Evolutionary conservation across 2,329 filamentous ascomycete species (phyloP), one percentile per base, ranked within the genome.

Genomic region (Curvularia lunata): DNA sequence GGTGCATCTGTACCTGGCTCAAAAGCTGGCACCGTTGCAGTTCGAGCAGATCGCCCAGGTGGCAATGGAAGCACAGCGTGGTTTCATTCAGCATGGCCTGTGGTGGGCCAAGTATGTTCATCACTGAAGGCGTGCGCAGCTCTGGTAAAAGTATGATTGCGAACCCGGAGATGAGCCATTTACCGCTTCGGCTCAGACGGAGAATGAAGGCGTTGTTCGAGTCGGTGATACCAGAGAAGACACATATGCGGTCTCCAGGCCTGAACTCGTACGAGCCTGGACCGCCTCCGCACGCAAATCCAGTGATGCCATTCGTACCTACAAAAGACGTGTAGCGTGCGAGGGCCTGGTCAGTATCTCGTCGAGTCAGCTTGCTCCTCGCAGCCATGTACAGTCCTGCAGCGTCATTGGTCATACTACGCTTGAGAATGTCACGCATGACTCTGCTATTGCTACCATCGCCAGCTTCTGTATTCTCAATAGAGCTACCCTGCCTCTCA

Each of bases 61-160:
- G 52, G n/a, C 63, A 65, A 42, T 65, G 63, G 1, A 65, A 65
- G 19, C 63, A 65, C 42, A 63, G 37, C 0, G 13, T 32, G 21
- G 30, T 47, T 5, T 61, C 32, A 5, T 13, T 21, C 13, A 34
- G 25, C 21, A 42, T 23, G 1, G 41, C 4, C 30, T 47, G 32
- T 16, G 55, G 48, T 16, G 37, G n/a, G 10, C 42, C 27, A 5
- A 27, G 8, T 10, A 28, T 16, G 21, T 37, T 1, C 32, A 46
- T 13, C 27, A 48, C 43, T 5, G 48, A 51, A 34, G 52, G 54
- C 3, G 50, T 56, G 27, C 37, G 54, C n/a, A 48, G 25, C 18
- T 58, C 58, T 4, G 58, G 54, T 1, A 60, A 32, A 9, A 60
- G 46, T 32, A 62, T 50, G 13, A 60, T 27, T 1, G 57, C 60